Conservation (phyloP, 2,329 filamentous ascomycete genomes). For the Diaporthe sp. region DNA sequence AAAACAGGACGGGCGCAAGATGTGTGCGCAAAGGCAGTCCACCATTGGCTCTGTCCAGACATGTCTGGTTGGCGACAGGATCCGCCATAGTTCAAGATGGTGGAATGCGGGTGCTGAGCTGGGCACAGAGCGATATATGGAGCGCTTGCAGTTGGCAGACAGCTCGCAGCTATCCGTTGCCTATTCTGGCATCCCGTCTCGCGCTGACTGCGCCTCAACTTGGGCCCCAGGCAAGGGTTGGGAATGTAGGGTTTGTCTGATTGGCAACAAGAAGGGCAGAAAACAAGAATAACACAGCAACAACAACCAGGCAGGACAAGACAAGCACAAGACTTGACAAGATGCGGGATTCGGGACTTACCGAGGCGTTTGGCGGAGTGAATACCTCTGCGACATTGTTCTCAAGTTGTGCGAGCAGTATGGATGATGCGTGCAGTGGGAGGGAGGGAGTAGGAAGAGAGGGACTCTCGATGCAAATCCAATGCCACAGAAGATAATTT, state of each 20-base stretch:
- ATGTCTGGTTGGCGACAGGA: background rate
- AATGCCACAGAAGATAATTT: background rate
- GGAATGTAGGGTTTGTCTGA: background rate
- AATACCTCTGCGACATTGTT: slow-evolving; percentile 37
- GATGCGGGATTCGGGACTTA: slow-evolving; percentile 28
- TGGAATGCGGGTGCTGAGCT: background rate
- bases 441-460: background rate
- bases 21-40: background rate
- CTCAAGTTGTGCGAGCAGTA: background rate
- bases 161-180: slow-evolving; percentile 2
- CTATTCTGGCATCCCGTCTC: background rate
- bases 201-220: slow-evolving; percentile 1
- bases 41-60: background rate
- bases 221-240: slow-evolving; percentile 1
- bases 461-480: background rate
- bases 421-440: slow-evolving; percentile 17
- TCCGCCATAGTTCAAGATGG: background rate
- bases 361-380: slow-evolving; percentile 38
- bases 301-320: background rate
- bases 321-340: background rate
- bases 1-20: background rate
- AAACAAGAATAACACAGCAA: background rate
- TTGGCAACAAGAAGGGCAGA: background rate
- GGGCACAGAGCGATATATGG: background rate
- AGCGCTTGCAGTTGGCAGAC: background rate